Percentiles rank a stretch among this genome's conserved stretches.
These are phyloP conservation scores for Claviceps sp. DNA, from an alignment of 2,329 filamentous ascomycete genomes.

Conservation along the genomic window DNA sequence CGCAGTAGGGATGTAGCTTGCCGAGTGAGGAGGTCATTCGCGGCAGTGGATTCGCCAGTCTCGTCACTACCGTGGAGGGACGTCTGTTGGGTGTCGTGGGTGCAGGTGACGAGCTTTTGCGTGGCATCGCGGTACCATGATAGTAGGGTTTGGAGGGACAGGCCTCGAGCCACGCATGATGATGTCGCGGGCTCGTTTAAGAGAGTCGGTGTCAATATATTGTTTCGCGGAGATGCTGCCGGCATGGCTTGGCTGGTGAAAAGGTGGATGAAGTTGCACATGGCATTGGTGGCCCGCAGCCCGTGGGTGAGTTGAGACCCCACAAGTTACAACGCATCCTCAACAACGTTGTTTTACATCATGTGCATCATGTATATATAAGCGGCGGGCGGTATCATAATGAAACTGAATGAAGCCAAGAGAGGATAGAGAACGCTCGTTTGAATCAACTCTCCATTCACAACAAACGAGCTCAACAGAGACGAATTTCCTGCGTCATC, in stretches of 20 bases:
- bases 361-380: no score
- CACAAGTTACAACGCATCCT: no score
- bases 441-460: no score
- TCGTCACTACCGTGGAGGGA: background rate
- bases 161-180: background rate
- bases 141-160: slow-evolving; percentile 4
- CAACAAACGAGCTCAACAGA: no score
- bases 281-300: no score
- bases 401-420: no score
- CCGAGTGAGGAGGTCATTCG: slow-evolving; percentile 15
- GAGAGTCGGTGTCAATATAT: background rate
- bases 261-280: no score
- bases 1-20: slow-evolving; percentile 15
- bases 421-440: no score
- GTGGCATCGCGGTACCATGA: slow-evolving; percentile 14
- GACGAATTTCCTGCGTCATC: no score
- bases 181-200: background rate
- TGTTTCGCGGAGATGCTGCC: background rate
- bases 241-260: background rate
- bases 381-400: no score
- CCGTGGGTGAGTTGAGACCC: no score
- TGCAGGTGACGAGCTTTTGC: slow-evolving; percentile 7
- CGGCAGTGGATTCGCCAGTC: slow-evolving; percentile 9
- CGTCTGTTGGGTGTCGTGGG: background rate
- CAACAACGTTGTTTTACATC: no score